Evolutionary conservation across 2,329 filamentous ascomycete species (phyloP).

Genomic region (Huntiella savannae): DNA sequence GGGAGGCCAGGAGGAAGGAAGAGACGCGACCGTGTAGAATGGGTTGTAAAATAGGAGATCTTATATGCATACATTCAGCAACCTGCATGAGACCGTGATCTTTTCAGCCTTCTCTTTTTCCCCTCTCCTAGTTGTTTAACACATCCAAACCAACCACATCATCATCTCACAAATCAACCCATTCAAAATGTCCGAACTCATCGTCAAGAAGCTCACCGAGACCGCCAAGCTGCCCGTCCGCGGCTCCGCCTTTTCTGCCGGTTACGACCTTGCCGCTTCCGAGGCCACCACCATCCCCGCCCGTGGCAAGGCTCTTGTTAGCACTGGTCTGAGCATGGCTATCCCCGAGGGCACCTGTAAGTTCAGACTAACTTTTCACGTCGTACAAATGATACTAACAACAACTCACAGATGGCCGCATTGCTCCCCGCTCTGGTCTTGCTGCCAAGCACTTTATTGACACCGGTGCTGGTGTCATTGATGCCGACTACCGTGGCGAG

Average conservation of each 20-base stretch:
- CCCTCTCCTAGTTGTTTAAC: background rate
- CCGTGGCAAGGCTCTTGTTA: conserved; percentile 67
- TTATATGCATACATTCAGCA: background rate
- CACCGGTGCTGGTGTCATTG: conserved; percentile 88
- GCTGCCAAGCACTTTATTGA: conserved; percentile 92
- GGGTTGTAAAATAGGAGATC: too few species aligned
- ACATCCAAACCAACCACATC: background rate
- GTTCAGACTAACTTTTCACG: conserved; percentile 17
- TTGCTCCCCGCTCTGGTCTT: conserved; percentile 79
- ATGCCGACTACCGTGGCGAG: conserved; percentile 87
- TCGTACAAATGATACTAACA: background rate
- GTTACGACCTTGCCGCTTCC: conserved; percentile 81
- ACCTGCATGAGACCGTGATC: background rate
- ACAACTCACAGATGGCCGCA: conserved; percentile 49
- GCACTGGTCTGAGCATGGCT: conserved; percentile 80
- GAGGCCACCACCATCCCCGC: conserved; percentile 58
- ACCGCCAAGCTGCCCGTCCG: conserved; percentile 70
- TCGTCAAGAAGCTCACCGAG: conserved; percentile 68
- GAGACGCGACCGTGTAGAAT: too few species aligned
- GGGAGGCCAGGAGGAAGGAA: too few species aligned
- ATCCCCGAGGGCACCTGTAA: conserved; percentile 78
- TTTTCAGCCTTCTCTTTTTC: background rate
- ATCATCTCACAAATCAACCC: background rate
- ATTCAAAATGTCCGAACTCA: background rate
- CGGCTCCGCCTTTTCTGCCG: conserved; percentile 74